Evolutionary conservation across 768 basidiomycete genomes (phyloP), one percentile per base, ranked within the genome.

Genomic region (Butyriboletus loyo): DNA sequence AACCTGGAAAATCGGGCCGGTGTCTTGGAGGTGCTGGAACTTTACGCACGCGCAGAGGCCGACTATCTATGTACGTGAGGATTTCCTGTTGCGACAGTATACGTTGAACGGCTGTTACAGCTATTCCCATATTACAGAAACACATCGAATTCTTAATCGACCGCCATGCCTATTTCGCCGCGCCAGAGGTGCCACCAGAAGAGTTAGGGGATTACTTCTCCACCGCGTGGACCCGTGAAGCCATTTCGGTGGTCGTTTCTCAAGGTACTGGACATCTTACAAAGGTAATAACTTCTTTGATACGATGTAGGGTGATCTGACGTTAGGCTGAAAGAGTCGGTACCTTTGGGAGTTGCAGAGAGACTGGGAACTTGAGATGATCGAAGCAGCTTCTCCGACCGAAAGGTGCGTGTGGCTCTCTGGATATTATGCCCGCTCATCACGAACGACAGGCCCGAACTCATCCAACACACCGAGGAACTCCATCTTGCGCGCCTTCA

Each of bases 11-110:
- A 78, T 2, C 64, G 70, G 17, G 73, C 77, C 41, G 82, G 80
- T 8, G 71, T 81, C 21, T 59, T 78, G 39, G 82, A 83, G 40
- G 62, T 92, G 36, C 67, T 90, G 52, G 74, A 76, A 15, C 60
- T 87, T 35, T 92, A 85, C 65, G 70, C 73, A 35, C 77, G 77
- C 32, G 90, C 92, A 21, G 86, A 86, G 60, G 70, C 66, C 10
- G 92, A 93, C 61, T 92, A 92, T 67, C 66, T 92, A 32, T 92
- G 92, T 92, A 67, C 63, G 89, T 77, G 28, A 40, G 46, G 45
- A 39, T 46, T 31, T 49, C n/a, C 40, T 45, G 41, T 35, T 32
- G 13, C 31, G 51, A 51, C 45, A 28, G 24, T 58, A 43, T 60
- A 28, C 61, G 52, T 46, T 65, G 49, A 65, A 45, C 53, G 35